Conservation (phyloP, 73 alveolate species). For the Stentor roeselii region DNA sequence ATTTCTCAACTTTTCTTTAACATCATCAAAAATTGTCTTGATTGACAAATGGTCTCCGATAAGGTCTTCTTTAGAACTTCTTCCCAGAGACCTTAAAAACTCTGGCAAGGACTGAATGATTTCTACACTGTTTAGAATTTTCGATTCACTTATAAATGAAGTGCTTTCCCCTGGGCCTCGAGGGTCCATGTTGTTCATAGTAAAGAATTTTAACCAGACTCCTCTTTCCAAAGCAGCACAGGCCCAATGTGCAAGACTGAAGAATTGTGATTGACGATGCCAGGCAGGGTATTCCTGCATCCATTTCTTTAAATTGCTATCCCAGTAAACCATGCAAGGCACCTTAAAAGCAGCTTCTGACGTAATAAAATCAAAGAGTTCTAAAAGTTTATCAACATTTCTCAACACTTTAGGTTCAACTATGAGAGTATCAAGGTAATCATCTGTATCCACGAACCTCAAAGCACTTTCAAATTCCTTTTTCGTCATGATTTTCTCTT, state of each 20-base stretch:
- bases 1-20: background rate
- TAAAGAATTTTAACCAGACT: background rate
- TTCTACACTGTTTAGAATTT: background rate
- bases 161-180: background rate
- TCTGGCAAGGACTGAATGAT: background rate
- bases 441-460: conserved; percentile 24
- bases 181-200: conserved; percentile 7
- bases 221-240: conserved; percentile 13
- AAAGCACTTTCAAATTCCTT: background rate
- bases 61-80: background rate
- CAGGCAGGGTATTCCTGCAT: conserved; percentile 24
- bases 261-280: background rate
- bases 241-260: conserved; percentile 19
- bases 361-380: background rate
- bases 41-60: conserved; percentile 12
- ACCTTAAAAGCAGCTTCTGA: background rate
- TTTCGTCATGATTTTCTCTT: background rate
- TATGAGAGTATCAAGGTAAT: conserved; percentile 24
- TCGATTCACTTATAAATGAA: background rate
- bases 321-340: conserved; percentile 27
- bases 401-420: background rate
- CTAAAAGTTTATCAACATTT: conserved; percentile 14
- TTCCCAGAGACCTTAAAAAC: background rate
- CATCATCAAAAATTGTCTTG: conserved; percentile 15
- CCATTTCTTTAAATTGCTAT: conserved; percentile 5